These are phyloP conservation scores for Globisporangium ultimum DNA, from an alignment of 352 stramenopile genomes.

Conservation along the genomic window DNA sequence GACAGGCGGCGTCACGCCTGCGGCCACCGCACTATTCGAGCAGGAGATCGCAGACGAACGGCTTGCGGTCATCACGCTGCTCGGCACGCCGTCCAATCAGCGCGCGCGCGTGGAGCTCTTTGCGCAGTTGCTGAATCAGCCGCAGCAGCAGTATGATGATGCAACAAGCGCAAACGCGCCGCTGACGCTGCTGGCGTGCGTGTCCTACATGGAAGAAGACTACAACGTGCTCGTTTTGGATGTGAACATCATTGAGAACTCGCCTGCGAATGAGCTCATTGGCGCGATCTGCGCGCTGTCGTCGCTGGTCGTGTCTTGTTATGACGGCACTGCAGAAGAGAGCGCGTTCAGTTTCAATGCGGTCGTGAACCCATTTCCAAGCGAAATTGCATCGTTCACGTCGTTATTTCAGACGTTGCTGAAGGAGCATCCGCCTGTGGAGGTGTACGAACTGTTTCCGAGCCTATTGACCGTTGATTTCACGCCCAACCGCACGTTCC, in stretches of 20 bases:
- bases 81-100: constrained; percentile 33
- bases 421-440: constrained; percentile 36
- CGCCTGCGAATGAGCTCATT: constrained; percentile 16
- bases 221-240: constrained; percentile 56
- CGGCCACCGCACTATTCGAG: constrained; percentile 32
- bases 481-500: constrained; percentile 24
- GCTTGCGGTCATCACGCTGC: constrained; percentile 41
- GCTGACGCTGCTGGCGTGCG: constrained; percentile 38
- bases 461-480: constrained; percentile 54
- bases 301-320: constrained; percentile 57
- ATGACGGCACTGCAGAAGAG: constrained; percentile 10
- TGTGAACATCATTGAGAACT: constrained; percentile 7
- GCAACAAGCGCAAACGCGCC: constrained; percentile 12
- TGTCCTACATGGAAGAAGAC: constrained; percentile 45
- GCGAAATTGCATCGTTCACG: constrained; percentile 34
- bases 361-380: constrained; percentile 8
- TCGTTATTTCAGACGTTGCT: constrained; percentile 41
- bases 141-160: constrained; percentile 13
- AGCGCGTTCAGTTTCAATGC: neutral
- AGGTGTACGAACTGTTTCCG: constrained; percentile 63
- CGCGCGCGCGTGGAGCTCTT: constrained; percentile 26
- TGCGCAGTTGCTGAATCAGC: constrained; percentile 23
- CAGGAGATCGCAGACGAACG: constrained; percentile 48
- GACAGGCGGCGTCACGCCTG: constrained; percentile 27
- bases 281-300: constrained; percentile 54